A percentile compares a stretch with the other conserved stretches of the same genome.
phyloP scores from a whole-genome alignment of 257 asterid genomes.

The Linderniella brevidens region DNA sequence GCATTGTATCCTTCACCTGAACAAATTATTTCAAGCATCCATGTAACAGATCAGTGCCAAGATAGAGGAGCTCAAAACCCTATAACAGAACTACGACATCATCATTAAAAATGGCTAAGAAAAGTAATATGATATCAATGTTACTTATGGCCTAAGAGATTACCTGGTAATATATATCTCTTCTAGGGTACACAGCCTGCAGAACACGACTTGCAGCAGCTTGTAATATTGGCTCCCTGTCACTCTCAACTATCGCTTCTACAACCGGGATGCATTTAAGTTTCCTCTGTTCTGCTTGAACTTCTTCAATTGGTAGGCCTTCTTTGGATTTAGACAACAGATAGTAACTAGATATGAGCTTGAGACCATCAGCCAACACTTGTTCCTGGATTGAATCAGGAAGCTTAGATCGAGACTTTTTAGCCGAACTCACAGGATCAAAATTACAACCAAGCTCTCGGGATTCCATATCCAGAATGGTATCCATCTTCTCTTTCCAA shows the following conservation, averaged over 20 bases:
- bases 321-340: slow-evolving; percentile 39
- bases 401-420: slow-evolving; percentile 47
- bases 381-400: slow-evolving; percentile 82
- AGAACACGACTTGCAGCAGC: slow-evolving; percentile 78
- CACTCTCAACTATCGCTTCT: slow-evolving; percentile 81
- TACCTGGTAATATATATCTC: slow-evolving; percentile 87
- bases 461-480: slow-evolving; percentile 90
- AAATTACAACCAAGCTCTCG: slow-evolving; percentile 59
- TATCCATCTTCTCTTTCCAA: slow-evolving; percentile 99
- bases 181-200: slow-evolving; percentile 74
- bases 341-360: slow-evolving; percentile 68
- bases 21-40: slow-evolving; percentile 11
- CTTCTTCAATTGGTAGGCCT: slow-evolving; percentile 46
- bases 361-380: slow-evolving; percentile 91
- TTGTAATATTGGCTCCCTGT: slow-evolving; percentile 75
- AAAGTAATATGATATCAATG: background rate
- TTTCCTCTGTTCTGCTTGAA: slow-evolving; percentile 33
- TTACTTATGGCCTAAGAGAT: slow-evolving; percentile 12
- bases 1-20: slow-evolving; percentile 84
- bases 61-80: background rate
- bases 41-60: slow-evolving; percentile 6
- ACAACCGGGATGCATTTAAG: slow-evolving; percentile 61
- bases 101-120: background rate
- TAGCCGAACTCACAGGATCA: slow-evolving; percentile 48
- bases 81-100: background rate